Conservation (phyloP, 2,329 filamentous ascomycete genomes). For the Balansia obtecta region DNA sequence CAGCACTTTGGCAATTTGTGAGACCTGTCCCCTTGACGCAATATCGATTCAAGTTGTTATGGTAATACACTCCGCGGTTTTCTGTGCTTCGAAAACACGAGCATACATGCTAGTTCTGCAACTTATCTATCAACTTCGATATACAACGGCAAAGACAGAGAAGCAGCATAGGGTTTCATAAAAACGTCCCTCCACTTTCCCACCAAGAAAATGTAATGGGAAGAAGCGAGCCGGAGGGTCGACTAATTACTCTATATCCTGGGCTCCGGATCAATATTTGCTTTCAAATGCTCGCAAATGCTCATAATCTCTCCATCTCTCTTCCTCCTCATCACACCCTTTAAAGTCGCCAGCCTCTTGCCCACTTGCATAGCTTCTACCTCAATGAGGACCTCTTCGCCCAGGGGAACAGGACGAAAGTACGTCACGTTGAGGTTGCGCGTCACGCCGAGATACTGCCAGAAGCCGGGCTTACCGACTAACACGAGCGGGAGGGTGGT, state of each 20-base stretch:
- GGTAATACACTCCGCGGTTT: no score
- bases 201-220: neutral
- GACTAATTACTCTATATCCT: constrained; percentile 14
- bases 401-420: constrained; percentile 45
- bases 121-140: no score
- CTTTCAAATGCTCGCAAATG: constrained; percentile 53
- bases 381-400: constrained; percentile 37
- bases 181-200: no score
- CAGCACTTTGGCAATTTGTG: no score
- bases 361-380: constrained; percentile 47
- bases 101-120: no score
- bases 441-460: constrained; percentile 50
- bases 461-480: constrained; percentile 45
- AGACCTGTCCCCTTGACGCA: no score
- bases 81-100: no score
- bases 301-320: constrained; percentile 41
- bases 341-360: constrained; percentile 37
- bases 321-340: constrained; percentile 40
- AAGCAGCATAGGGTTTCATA: no score
- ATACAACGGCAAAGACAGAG: no score
- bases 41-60: no score
- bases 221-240: no score
- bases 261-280: constrained; percentile 40
- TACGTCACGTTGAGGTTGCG: constrained; percentile 57
- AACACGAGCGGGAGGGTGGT: constrained; percentile 48